phyloP scores from a whole-genome alignment of 2,329 filamentous ascomycete genomes.

The Sporothrix sp. region DNA sequence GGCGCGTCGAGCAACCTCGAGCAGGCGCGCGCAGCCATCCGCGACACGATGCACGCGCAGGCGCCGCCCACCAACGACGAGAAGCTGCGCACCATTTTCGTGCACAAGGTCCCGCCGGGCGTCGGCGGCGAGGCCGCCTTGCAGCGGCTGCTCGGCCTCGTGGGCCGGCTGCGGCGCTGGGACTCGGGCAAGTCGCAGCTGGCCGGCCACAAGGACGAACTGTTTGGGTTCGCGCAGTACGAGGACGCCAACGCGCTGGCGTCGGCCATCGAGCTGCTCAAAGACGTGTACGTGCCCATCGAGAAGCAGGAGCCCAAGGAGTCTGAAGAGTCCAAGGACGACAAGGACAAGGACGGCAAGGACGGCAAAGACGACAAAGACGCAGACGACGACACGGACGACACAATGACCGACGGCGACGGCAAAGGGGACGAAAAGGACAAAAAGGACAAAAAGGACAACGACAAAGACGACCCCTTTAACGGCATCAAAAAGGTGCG shows the following conservation, averaged over 20 bases:
- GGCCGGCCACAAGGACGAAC: slow-evolving; percentile 65
- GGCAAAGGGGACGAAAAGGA: slow-evolving; percentile 22
- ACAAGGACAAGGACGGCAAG: slow-evolving; percentile 23
- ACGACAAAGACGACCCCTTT: slow-evolving; percentile 35
- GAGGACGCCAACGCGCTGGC: slow-evolving; percentile 83
- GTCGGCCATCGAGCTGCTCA: slow-evolving; percentile 74
- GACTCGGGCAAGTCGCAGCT: slow-evolving; percentile 55
- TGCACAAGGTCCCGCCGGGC: slow-evolving; percentile 76
- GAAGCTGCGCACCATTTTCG: slow-evolving; percentile 80
- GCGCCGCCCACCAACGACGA: slow-evolving; percentile 83
- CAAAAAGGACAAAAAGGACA: slow-evolving; percentile 26
- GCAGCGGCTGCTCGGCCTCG: slow-evolving; percentile 66
- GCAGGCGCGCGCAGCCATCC: slow-evolving; percentile 53
- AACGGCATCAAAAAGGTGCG: slow-evolving; percentile 57
- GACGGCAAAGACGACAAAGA: slow-evolving; percentile 22
- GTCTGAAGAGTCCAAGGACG: slow-evolving; percentile 23
- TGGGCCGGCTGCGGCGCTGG: slow-evolving; percentile 75
- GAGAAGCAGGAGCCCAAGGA: slow-evolving; percentile 56
- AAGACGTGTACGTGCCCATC: slow-evolving; percentile 69
- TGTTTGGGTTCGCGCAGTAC: slow-evolving; percentile 93
- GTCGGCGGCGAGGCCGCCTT: slow-evolving; percentile 67
- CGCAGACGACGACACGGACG: slow-evolving; percentile 4
- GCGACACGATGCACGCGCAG: slow-evolving; percentile 61
- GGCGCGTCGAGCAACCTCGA: slow-evolving; percentile 48
- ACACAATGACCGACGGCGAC: no score